Conservation (phyloP, 257 asterid genomes). For the Solanum raphanifolium region DNA sequence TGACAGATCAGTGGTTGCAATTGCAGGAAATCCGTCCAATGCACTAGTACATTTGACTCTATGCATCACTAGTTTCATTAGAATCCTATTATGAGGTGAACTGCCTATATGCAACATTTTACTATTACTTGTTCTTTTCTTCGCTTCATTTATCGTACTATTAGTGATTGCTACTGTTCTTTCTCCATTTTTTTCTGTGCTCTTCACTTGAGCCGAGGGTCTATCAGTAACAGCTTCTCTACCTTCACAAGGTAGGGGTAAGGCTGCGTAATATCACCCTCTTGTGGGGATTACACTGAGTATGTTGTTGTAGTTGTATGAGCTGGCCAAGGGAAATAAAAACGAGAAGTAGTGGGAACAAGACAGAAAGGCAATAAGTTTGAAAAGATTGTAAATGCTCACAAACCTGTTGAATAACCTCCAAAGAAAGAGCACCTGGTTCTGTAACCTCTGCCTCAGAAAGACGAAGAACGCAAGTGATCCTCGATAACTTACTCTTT, state of each 20-base stretch:
- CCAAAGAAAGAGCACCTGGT: slow-evolving; percentile 1
- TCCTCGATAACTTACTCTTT: not conserved
- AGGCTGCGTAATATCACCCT: not conserved
- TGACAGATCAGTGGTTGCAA: not conserved
- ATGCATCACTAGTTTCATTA: not conserved
- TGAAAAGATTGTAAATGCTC: not conserved
- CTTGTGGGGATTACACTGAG: not conserved
- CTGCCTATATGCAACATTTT: not conserved
- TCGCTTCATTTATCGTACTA: not conserved
- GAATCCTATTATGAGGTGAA: not conserved
- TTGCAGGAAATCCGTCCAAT: not conserved
- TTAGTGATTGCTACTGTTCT: not conserved
- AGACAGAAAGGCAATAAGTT: not conserved
- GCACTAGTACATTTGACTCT: not conserved
- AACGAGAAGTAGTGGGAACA: not conserved
- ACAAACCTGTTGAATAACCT: slow-evolving; percentile 7
- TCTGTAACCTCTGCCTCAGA: slow-evolving; percentile 3
- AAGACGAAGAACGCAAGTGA: slow-evolving; percentile 1
- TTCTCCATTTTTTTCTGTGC: not conserved
- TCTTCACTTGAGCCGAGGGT: not conserved
- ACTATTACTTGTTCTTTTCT: not conserved
- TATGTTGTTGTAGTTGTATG: not conserved
- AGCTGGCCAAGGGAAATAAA: not conserved
- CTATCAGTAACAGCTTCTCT: not conserved
- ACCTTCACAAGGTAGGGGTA: not conserved